phyloP scores from a whole-genome alignment of 306 rosid genomes.

The Quercus wislizeni region DNA sequence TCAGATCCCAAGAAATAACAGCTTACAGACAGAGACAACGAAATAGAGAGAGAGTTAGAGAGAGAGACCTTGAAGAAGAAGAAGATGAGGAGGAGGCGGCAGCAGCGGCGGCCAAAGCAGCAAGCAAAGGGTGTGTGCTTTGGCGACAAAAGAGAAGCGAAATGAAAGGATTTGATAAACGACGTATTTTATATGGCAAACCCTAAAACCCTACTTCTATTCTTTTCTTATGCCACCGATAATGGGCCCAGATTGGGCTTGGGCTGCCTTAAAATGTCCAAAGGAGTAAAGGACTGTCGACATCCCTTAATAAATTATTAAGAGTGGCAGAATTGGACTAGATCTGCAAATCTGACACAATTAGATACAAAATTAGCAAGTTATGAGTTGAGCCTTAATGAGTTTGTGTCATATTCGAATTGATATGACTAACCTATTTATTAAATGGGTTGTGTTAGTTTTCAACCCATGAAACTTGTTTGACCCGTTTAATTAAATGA shows the following conservation, averaged over 20 bases:
- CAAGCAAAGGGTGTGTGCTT: neutral
- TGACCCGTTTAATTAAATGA: no score
- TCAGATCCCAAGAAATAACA: neutral
- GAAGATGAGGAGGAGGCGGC: no score
- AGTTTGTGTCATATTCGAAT: fast-evolving
- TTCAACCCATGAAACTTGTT: no score
- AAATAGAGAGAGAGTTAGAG: neutral
- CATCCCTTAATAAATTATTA: no score
- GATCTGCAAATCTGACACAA: fast-evolving
- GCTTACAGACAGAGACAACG: neutral
- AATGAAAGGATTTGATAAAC: neutral
- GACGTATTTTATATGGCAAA: neutral
- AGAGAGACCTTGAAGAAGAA: neutral
- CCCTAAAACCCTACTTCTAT: neutral
- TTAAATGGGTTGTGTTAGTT: no score
- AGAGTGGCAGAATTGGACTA: no score
- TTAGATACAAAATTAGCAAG: no score
- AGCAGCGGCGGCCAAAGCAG: neutral
- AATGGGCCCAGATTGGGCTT: no score
- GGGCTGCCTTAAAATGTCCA: no score
- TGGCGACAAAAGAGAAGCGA: neutral
- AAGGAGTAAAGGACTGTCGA: no score
- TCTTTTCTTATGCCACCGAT: no score
- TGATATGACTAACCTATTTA: fast-evolving
- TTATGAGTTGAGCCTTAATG: no score